Base-by-base conservation (phyloP, 768 basidiomycete genomes). In the Rhodotorula taiwanensis region DNA sequence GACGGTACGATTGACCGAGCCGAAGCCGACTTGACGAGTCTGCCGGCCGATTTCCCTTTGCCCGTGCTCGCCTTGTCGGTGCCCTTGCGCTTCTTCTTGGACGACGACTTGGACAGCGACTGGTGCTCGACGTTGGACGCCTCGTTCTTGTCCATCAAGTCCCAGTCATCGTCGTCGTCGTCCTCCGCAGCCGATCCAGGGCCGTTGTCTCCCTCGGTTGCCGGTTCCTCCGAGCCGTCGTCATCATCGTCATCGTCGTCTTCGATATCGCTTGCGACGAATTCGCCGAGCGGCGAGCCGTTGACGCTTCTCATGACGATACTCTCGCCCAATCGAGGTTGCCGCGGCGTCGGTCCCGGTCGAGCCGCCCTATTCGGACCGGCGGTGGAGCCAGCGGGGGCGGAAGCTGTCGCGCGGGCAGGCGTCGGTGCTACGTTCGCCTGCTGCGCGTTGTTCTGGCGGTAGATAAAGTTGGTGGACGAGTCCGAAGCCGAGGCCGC, bases 401-500 rank as follows among this genome's bases (percentile, higher is more conserved):
- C 2, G 8, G 25, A 5, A 25, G 25, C 47, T 27, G 36, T 8
- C 30, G 25, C 16, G 52, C 30, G 4, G 56, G 31, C 27, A 39
- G 34, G 43, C 25, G 54, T 55, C 7, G 39, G 31, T 1, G 42
- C 47, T 10, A 43, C 47, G 49, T n/a, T n/a, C n/a, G n/a, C n/a
- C n/a, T n/a, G n/a, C n/a, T 45, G 31, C 25, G 21, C n/a, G 23
- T 48, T 42, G 45, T 33, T 25, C n/a, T n/a, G n/a, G 33, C 60
- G 65, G 56, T 66, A 66, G 60, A 66, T n/a, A 34, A 61, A 66
- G 52, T 62, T 58, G n/a, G 8, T 13, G 33, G 30, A 20, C 15
- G 50, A 33, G 41, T 28, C 6, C n/a, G 42, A 20, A 51, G 58
- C 11, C 21, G 50, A 25, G 27, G 47, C 10, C 13, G n/a, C n/a